Percentiles rank a stretch among this genome's conserved stretches.
phyloP scores from a whole-genome alignment of 2,329 filamentous ascomycete species.

The Bipolaris sorokiniana region DNA sequence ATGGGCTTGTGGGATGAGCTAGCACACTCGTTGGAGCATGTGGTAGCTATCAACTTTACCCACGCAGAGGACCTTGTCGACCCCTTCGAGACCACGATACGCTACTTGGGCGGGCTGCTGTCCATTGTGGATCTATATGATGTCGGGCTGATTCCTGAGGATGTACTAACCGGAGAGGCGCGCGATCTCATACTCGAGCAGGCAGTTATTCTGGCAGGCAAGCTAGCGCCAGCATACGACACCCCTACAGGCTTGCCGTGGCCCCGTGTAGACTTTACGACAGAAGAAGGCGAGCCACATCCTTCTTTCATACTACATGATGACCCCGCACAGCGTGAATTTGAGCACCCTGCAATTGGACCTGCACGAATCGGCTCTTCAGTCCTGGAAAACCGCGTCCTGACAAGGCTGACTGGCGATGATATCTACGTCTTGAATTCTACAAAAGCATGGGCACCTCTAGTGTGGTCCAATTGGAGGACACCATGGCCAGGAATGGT shows the following conservation, averaged over 20 bases:
- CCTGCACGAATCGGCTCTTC: slow-evolving; percentile 53
- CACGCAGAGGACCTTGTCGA: slow-evolving; percentile 47
- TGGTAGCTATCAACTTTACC: slow-evolving; percentile 48
- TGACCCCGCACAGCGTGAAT: slow-evolving; percentile 40
- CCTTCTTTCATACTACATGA: slow-evolving; percentile 36
- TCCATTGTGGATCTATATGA: slow-evolving; percentile 52
- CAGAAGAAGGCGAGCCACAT: slow-evolving; percentile 39
- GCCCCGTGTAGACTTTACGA: slow-evolving; percentile 54
- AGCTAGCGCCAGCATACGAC: slow-evolving; percentile 50
- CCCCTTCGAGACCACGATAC: slow-evolving; percentile 52
- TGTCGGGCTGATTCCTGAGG: slow-evolving; percentile 47
- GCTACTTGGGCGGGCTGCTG: slow-evolving; percentile 50
- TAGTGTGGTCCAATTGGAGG: slow-evolving; percentile 54
- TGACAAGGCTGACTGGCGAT: slow-evolving; percentile 51
- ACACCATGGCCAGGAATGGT: slow-evolving; percentile 51
- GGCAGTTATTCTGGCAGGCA: slow-evolving; percentile 46
- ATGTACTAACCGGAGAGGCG: slow-evolving; percentile 38
- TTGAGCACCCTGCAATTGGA: slow-evolving; percentile 47
- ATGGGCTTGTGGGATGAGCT: slow-evolving; percentile 55
- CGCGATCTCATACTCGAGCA: slow-evolving; percentile 46
- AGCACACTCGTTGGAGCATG: slow-evolving; percentile 47
- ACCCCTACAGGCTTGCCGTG: slow-evolving; percentile 53
- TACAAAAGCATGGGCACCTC: slow-evolving; percentile 52
- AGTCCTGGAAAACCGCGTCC: slow-evolving; percentile 53
- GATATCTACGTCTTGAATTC: slow-evolving; percentile 51